These are phyloP conservation scores for Didymella glomerata DNA, from an alignment of 2,329 filamentous ascomycete genomes.

Conservation along the genomic window DNA sequence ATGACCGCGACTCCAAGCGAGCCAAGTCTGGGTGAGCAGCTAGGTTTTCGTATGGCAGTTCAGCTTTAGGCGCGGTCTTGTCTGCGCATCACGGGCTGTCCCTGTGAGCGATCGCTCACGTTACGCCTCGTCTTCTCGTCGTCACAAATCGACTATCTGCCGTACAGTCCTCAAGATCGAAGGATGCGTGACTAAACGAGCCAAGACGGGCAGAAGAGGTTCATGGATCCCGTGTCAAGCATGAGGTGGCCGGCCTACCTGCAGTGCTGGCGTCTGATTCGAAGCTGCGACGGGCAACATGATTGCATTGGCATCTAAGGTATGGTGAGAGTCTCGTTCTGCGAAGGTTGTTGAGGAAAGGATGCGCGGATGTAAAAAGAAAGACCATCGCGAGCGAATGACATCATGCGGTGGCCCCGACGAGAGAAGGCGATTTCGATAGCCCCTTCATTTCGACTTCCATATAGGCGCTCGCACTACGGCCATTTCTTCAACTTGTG, in stretches of 20 bases:
- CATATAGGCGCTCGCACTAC: not conserved
- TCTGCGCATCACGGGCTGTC: not conserved
- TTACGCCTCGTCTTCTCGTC: not conserved
- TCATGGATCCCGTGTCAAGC: not conserved
- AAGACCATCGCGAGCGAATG: too few relatives aligned
- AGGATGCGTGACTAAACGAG: not conserved
- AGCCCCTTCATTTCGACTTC: not conserved
- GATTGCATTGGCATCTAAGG: too few relatives aligned
- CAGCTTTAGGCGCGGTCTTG: not conserved
- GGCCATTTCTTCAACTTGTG: not conserved
- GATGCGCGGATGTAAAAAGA: too few relatives aligned
- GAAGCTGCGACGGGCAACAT: not conserved
- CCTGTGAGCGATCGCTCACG: too few relatives aligned
- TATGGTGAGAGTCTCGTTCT: too few relatives aligned
- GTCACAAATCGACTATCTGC: not conserved
- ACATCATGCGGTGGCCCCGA: not conserved
- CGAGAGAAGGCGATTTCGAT: not conserved
- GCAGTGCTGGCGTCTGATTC: not conserved
- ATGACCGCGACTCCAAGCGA: not conserved
- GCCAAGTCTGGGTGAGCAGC: not conserved
- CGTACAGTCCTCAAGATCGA: not conserved
- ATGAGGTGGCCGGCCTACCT: not conserved
- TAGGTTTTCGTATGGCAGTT: not conserved
- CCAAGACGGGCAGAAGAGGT: not conserved
- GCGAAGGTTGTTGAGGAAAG: too few relatives aligned